A percentile compares a stretch with the other conserved stretches of the same genome.
phyloP scores from a whole-genome alignment of 805 yeast genomes.

The Metschnikowia lachancei region DNA sequence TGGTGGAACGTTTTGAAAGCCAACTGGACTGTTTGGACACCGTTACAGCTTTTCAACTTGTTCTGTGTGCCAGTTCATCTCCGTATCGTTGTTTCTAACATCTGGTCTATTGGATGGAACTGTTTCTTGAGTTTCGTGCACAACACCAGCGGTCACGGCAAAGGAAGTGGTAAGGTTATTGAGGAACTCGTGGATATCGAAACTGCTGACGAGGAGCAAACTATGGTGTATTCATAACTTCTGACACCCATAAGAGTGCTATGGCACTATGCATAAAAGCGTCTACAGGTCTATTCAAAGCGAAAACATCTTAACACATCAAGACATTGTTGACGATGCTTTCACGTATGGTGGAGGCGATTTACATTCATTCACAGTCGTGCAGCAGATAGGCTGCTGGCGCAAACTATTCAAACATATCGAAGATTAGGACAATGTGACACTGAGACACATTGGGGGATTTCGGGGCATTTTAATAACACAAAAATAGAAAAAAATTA shows the following conservation, averaged over 20 bases:
- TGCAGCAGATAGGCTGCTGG: not conserved
- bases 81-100: conserved; percentile 36
- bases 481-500: not conserved
- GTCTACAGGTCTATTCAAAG: too few species aligned
- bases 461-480: not conserved
- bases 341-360: not conserved
- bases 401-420: conserved; percentile 3
- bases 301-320: too few species aligned
- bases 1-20: conserved; percentile 43
- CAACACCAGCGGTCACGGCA: conserved; percentile 41
- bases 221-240: conserved; percentile 30
- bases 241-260: too few species aligned
- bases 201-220: conserved; percentile 33
- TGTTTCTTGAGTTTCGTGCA: conserved; percentile 48
- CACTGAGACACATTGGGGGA: not conserved
- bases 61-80: conserved; percentile 40
- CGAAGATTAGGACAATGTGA: conserved; percentile 1
- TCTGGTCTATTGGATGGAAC: conserved; percentile 45
- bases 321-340: not conserved
- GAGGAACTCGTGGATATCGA: conserved; percentile 42
- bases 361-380: conserved; percentile 1
- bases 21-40: conserved; percentile 44
- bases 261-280: too few species aligned
- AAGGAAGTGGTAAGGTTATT: conserved; percentile 34
- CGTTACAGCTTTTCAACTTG: conserved; percentile 37